phyloP scores from a whole-genome alignment of 305 asterid species.

The Fraxinus albicans region DNA sequence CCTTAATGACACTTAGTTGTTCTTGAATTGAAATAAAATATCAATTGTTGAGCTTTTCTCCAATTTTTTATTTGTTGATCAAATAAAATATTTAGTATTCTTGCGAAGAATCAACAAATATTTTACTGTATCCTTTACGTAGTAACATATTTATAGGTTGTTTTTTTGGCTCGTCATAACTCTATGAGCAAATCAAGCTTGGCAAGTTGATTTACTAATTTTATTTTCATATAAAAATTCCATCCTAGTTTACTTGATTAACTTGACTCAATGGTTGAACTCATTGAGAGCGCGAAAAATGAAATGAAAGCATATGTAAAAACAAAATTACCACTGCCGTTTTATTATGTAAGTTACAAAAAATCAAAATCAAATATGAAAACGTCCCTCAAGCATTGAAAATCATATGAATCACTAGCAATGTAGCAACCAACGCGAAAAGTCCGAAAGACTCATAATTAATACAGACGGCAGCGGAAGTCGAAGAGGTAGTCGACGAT shows the following conservation, averaged over 20 bases:
- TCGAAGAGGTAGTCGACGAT: conserved; percentile 24
- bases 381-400: not conserved
- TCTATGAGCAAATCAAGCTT: not conserved
- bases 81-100: too few relatives aligned
- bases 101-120: too few relatives aligned
- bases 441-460: conserved; percentile 13
- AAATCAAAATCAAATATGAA: not conserved
- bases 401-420: conserved; percentile 9
- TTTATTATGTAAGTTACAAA: not conserved
- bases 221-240: not conserved
- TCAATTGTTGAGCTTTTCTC: too few relatives aligned
- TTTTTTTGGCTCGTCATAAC: too few relatives aligned
- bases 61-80: too few relatives aligned
- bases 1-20: too few relatives aligned
- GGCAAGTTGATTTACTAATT: not conserved
- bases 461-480: conserved; percentile 26
- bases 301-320: not conserved
- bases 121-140: too few relatives aligned
- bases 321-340: not conserved
- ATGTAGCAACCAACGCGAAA: conserved; percentile 20
- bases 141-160: too few relatives aligned
- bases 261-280: not conserved
- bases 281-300: not conserved
- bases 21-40: too few relatives aligned
- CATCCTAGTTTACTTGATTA: not conserved